Conservation (phyloP, 441 rosid species). For the Populus trichocarpa region DNA sequence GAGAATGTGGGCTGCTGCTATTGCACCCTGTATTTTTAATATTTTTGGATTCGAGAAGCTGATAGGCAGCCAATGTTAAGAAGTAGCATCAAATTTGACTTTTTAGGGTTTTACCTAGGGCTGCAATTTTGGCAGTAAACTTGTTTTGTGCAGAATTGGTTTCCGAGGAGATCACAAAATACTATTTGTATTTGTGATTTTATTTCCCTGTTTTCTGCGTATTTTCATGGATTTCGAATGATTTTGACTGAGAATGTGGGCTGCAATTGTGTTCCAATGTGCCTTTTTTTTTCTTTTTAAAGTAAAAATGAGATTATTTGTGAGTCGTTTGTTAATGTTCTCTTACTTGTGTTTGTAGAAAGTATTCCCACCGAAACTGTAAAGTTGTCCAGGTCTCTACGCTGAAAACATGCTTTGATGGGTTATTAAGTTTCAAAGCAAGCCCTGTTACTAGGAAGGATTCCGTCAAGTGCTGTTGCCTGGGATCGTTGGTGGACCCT, state of each 20-base stretch:
- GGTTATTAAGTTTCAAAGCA: conserved; percentile 29
- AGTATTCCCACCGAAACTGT: conserved; percentile 28
- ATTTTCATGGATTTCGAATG: neutral
- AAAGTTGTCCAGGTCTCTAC: conserved; percentile 27
- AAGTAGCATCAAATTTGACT: conserved; percentile 13
- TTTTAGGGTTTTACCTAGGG: conserved; percentile 15
- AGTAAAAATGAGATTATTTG: neutral
- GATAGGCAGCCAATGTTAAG: neutral
- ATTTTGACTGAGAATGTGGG: neutral
- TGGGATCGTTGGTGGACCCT: conserved; percentile 53
- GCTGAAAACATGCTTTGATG: conserved; percentile 19
- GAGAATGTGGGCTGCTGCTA: neutral
- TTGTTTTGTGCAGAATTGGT: neutral
- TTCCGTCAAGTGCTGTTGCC: conserved; percentile 38
- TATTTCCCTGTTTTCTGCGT: neutral
- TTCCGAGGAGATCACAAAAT: neutral
- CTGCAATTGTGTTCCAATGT: neutral
- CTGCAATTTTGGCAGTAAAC: neutral
- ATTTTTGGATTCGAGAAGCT: neutral
- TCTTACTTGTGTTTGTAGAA: conserved; percentile 27
- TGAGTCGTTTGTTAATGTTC: neutral
- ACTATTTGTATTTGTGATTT: no score
- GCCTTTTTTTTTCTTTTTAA: neutral
- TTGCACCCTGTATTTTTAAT: neutral
- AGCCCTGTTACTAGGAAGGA: conserved; percentile 19